Conservation (phyloP, 2,329 filamentous ascomycete genomes). For the Cordyceps javanica region DNA sequence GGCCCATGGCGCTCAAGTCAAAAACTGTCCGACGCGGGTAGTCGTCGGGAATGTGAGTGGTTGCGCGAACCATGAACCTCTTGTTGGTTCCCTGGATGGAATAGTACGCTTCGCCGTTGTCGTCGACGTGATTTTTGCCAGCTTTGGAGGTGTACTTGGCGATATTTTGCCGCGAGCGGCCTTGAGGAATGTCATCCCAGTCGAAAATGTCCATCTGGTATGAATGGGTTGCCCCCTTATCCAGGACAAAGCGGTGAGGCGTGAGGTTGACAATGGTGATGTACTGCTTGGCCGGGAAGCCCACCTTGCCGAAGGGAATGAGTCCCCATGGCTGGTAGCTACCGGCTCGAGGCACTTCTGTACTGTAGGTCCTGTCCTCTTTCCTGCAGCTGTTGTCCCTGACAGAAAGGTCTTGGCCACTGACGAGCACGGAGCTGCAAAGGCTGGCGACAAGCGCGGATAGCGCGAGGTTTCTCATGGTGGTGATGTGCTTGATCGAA, state of each 20-base stretch:
- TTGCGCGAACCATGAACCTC: constrained; percentile 24
- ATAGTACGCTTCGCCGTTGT: constrained; percentile 28
- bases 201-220: constrained; percentile 28
- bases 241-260: constrained; percentile 24
- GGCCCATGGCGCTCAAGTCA: constrained; percentile 25
- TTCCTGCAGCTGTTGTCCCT: constrained; percentile 7
- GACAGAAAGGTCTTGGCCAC: not conserved
- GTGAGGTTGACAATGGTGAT: constrained; percentile 30
- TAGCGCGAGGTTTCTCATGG: constrained; percentile 6
- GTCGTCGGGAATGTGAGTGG: constrained; percentile 23
- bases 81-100: constrained; percentile 24
- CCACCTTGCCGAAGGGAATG: constrained; percentile 12
- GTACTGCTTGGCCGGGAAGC: constrained; percentile 20
- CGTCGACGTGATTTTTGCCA: constrained; percentile 17
- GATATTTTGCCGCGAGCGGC: constrained; percentile 25
- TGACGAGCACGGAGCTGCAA: not conserved
- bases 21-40: constrained; percentile 23
- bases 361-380: constrained; percentile 12
- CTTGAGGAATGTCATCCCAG: constrained; percentile 28
- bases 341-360: constrained; percentile 11
- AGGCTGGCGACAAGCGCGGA: constrained; percentile 5
- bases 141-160: constrained; percentile 21
- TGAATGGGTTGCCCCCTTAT: constrained; percentile 19
- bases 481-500: not conserved
- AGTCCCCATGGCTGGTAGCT: constrained; percentile 14